These are phyloP conservation scores for Ganoderma leucocontextum DNA, from an alignment of 1,284 basidiomycete genomes.

Conservation along the genomic window DNA sequence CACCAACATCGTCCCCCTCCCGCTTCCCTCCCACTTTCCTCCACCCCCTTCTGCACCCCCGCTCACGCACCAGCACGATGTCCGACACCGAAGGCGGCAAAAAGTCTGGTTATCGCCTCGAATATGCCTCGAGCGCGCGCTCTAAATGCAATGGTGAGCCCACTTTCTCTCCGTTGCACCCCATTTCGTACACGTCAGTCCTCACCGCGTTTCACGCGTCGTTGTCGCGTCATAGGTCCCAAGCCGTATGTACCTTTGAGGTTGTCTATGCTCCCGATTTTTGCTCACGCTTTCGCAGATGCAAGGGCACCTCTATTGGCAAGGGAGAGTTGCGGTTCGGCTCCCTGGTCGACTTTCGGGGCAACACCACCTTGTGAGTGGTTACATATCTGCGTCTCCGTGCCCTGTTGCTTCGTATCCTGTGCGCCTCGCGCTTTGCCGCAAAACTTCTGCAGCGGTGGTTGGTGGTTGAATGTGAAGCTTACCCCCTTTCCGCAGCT, in stretches of 20 bases:
- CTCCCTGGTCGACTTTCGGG: conserved; percentile 78
- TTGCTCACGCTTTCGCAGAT: conserved; percentile 27
- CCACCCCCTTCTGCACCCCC: conserved; percentile 24
- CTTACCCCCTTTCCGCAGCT: conserved; percentile 46
- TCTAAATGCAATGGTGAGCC: conserved; percentile 85
- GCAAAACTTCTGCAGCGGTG: background rate
- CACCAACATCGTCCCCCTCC: conserved; percentile 31
- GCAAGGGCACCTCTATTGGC: conserved; percentile 67
- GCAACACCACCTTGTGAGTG: conserved; percentile 75
- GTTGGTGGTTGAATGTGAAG: conserved; percentile 7
- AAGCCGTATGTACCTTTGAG: conserved; percentile 77
- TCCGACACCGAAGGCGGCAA: conserved; percentile 63
- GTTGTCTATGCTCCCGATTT: conserved; percentile 34
- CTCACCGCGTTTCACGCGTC: conserved; percentile 42
- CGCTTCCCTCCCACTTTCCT: conserved; percentile 32
- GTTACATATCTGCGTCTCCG: background rate
- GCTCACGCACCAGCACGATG: conserved; percentile 48
- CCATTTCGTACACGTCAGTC: conserved; percentile 29
- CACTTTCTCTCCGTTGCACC: conserved; percentile 32
- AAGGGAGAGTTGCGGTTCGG: conserved; percentile 84
- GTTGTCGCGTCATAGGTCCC: conserved; percentile 58
- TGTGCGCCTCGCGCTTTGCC: background rate
- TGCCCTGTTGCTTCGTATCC: too few species aligned
- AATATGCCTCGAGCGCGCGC: conserved; percentile 73
- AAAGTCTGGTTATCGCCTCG: conserved; percentile 77